Evolutionary conservation across 306 rosid species (phyloP).

Genomic region (Prunus padus): DNA sequence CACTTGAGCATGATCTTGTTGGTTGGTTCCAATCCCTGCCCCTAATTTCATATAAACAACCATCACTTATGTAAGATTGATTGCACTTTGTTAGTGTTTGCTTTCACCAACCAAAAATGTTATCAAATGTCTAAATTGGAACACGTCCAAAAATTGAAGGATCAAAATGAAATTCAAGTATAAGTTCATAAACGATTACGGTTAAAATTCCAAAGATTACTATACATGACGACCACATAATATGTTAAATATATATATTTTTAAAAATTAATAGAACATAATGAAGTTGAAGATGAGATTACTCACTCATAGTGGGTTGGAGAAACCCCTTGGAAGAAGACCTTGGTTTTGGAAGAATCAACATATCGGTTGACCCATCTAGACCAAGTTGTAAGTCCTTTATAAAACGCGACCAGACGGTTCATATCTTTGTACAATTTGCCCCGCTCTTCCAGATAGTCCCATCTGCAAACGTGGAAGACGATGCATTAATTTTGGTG

Average conservation of each 20-base stretch:
- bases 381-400: conserved; percentile 81
- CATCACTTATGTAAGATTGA: neutral
- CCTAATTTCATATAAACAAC: conserved; percentile 36
- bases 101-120: too few relatives aligned
- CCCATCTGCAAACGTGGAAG: conserved; percentile 51
- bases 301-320: conserved; percentile 87
- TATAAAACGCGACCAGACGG: conserved; percentile 67
- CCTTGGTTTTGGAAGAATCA: conserved; percentile 68
- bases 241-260: neutral
- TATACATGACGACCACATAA: too few relatives aligned
- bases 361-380: conserved; percentile 71
- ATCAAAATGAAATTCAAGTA: too few relatives aligned
- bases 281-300: neutral
- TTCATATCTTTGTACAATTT: conserved; percentile 77
- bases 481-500: neutral
- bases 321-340: conserved; percentile 91
- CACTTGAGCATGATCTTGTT: conserved; percentile 62
- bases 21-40: conserved; percentile 91
- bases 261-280: neutral
- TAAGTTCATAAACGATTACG: too few relatives aligned
- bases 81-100: neutral
- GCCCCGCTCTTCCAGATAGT: conserved; percentile 55
- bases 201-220: too few relatives aligned
- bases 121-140: too few relatives aligned
- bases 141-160: too few relatives aligned